A percentile compares a stretch with the other conserved stretches of the same genome.
These are phyloP conservation scores for Fusarium sp. DNA, from an alignment of 2,329 filamentous ascomycete species.

Conservation along the genomic window DNA sequence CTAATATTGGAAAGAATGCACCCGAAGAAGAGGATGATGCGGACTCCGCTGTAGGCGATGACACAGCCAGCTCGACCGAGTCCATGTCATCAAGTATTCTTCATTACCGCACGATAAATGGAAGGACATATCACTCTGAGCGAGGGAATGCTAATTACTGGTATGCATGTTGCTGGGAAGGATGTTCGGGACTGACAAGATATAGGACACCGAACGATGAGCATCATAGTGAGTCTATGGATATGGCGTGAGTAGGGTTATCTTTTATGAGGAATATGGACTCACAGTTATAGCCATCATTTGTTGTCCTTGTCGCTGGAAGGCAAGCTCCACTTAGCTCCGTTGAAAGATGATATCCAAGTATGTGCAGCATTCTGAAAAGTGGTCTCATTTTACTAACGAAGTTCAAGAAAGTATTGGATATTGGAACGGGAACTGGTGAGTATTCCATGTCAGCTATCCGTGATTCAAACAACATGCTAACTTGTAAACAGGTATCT, in stretches of 20 bases:
- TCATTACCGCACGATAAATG: slow-evolving; percentile 37
- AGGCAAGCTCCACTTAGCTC: slow-evolving; percentile 25
- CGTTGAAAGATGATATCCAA: slow-evolving; percentile 41
- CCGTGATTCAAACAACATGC: accelerated
- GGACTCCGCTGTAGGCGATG: slow-evolving; percentile 33
- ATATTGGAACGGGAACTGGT: slow-evolving; percentile 67
- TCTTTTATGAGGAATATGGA: accelerated
- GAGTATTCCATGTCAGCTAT: neutral
- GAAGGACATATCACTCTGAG: slow-evolving; percentile 41
- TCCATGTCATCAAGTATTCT: slow-evolving; percentile 41
- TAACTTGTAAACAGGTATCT: slow-evolving; percentile 47
- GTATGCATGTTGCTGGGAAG: neutral
- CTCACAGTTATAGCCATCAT: slow-evolving; percentile 15
- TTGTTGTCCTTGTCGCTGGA: slow-evolving; percentile 20
- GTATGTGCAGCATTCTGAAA: neutral
- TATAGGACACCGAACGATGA: slow-evolving; percentile 35
- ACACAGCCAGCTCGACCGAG: slow-evolving; percentile 34
- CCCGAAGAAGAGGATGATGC: neutral
- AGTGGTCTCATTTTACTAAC: slow-evolving; percentile 4
- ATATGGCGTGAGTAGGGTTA: slow-evolving; percentile 22
- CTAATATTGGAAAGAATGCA: neutral
- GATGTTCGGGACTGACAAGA: neutral
- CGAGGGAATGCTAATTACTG: slow-evolving; percentile 41
- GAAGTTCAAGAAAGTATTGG: slow-evolving; percentile 47
- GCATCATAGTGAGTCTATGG: slow-evolving; percentile 38